phyloP scores from a whole-genome alignment of 345 rosid species.

The Citrus cavaleriei region DNA sequence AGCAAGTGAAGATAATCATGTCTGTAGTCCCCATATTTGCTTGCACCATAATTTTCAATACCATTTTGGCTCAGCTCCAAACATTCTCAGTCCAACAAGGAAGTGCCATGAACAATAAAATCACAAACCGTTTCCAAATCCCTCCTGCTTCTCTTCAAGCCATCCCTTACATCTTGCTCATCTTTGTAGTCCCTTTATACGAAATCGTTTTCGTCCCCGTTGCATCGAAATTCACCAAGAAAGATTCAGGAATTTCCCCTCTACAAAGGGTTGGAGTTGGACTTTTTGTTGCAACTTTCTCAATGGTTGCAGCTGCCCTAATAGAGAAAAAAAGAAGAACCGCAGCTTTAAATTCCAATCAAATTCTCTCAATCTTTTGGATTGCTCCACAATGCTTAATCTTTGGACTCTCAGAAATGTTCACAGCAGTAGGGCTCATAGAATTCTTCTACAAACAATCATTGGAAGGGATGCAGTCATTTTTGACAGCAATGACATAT shows the following conservation, averaged over 20 bases:
- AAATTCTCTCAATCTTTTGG: slow-evolving; percentile 56
- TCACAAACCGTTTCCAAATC: slow-evolving; percentile 32
- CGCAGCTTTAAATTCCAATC: slow-evolving; percentile 14
- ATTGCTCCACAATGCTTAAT: slow-evolving; percentile 61
- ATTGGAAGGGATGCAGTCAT: slow-evolving; percentile 54
- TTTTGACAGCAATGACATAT: slow-evolving; percentile 62
- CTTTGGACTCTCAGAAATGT: slow-evolving; percentile 66
- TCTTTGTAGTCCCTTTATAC: slow-evolving; percentile 50
- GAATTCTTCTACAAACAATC: slow-evolving; percentile 79
- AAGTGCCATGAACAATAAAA: slow-evolving; percentile 43
- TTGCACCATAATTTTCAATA: slow-evolving; percentile 60
- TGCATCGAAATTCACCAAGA: slow-evolving; percentile 35
- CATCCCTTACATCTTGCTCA: slow-evolving; percentile 51
- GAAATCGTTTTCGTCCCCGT: slow-evolving; percentile 41
- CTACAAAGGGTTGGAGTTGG: slow-evolving; percentile 59
- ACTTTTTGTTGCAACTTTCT: slow-evolving; percentile 49
- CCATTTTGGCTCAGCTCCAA: slow-evolving; percentile 64
- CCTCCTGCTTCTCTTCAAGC: slow-evolving; percentile 63
- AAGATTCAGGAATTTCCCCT: slow-evolving; percentile 47
- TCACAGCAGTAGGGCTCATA: slow-evolving; percentile 62
- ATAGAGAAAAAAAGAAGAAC: slow-evolving; percentile 48
- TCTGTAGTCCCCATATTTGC: slow-evolving; percentile 54
- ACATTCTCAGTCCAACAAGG: slow-evolving; percentile 73
- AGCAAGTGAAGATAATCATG: slow-evolving; percentile 55
- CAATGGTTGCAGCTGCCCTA: slow-evolving; percentile 62